These are phyloP conservation scores for Agaricus sinodeliciosus DNA, from an alignment of 768 basidiomycete genomes.

Conservation along the genomic window DNA sequence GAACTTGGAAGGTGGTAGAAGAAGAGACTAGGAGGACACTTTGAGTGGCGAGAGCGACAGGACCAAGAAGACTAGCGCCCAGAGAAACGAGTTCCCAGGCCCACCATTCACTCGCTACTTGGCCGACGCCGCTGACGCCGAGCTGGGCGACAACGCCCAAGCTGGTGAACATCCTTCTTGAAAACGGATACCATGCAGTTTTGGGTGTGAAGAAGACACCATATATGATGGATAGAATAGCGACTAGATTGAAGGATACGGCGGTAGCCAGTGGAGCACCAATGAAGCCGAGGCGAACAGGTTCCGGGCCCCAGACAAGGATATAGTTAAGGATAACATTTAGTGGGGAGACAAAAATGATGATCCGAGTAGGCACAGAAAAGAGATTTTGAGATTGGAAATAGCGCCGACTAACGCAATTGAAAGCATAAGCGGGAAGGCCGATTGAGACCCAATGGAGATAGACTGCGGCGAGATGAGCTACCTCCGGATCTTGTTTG, in stretches of 20 bases:
- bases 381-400: constrained; percentile 82
- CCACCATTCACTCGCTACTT: constrained; percentile 94
- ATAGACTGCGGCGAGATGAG: constrained; percentile 68
- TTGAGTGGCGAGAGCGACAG: constrained; percentile 79
- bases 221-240: constrained; percentile 53
- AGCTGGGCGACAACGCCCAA: constrained; percentile 67
- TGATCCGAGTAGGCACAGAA: constrained; percentile 77
- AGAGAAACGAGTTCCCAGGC: constrained; percentile 84
- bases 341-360: constrained; percentile 75
- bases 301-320: constrained; percentile 85
- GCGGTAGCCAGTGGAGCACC: constrained; percentile 91
- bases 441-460: constrained; percentile 72
- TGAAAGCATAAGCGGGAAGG: constrained; percentile 61
- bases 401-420: constrained; percentile 36
- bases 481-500: constrained; percentile 81
- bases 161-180: constrained; percentile 54
- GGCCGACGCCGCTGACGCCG: constrained; percentile 79
- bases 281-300: constrained; percentile 78
- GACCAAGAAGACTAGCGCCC: constrained; percentile 58
- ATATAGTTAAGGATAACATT: constrained; percentile 81
- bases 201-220: constrained; percentile 53
- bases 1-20: constrained; percentile 76
- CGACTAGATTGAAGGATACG: constrained; percentile 83
- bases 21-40: constrained; percentile 76
- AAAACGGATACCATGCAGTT: constrained; percentile 81